phyloP scores from a whole-genome alignment of 148 eudicot genomes.

The Nyssa sinensis region DNA sequence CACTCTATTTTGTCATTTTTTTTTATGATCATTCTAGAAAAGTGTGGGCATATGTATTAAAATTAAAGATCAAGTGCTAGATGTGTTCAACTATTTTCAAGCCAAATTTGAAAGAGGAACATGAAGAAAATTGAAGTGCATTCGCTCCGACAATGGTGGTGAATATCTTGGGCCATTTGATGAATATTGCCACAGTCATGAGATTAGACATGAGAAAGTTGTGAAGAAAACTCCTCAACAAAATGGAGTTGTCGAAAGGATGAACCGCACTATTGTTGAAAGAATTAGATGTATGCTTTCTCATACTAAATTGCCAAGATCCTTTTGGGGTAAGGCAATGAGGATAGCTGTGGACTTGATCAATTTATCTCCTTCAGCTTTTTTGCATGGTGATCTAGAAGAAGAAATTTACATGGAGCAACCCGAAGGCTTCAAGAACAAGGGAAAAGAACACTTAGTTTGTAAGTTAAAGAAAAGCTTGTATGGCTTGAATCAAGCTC shows the following conservation, averaged over 20 bases:
- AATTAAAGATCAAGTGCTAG: slow-evolving; percentile 6
- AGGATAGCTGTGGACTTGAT: not conserved
- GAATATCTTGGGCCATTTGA: not conserved
- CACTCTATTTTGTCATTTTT: slow-evolving; percentile 17
- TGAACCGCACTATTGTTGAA: too few relatives aligned
- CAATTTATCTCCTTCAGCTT: not conserved
- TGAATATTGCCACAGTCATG: not conserved
- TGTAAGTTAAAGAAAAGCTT: not conserved
- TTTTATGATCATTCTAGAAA: slow-evolving; percentile 20
- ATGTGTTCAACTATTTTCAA: slow-evolving; percentile 19
- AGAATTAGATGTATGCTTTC: too few relatives aligned
- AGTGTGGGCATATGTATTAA: slow-evolving; percentile 15
- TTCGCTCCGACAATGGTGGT: not conserved
- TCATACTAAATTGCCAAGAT: too few relatives aligned
- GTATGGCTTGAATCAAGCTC: slow-evolving; percentile 19
- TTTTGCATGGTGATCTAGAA: slow-evolving; percentile 19
- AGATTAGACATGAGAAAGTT: not conserved
- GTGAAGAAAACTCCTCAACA: not conserved
- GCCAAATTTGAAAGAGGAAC: slow-evolving; percentile 6
- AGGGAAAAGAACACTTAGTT: not conserved
- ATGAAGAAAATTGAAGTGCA: not conserved
- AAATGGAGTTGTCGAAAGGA: not conserved
- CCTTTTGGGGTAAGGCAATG: not conserved
- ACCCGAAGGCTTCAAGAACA: slow-evolving; percentile 11
- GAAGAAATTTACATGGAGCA: slow-evolving; percentile 19